Conservation (phyloP, 2,329 filamentous ascomycete genomes). For the Sarocladiaceae sp. region DNA sequence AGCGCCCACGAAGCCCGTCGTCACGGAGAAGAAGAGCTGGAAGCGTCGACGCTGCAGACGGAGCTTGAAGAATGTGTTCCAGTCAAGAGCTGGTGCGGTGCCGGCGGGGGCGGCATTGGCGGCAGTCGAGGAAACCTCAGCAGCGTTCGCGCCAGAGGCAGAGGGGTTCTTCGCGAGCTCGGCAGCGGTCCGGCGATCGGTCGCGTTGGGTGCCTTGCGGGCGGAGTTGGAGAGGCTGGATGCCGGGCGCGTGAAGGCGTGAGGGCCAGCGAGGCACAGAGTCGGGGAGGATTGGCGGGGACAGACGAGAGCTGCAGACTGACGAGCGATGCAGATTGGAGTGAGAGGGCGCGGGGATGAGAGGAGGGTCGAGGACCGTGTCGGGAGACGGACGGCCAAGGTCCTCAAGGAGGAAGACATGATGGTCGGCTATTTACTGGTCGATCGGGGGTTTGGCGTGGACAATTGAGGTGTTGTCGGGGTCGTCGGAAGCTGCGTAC, state of each 20-base stretch:
- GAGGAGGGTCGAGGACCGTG: neutral
- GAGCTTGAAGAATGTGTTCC: constrained; percentile 90
- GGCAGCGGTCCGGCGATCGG: constrained; percentile 12
- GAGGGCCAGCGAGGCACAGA: constrained; percentile 8
- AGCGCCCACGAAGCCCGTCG: constrained; percentile 57
- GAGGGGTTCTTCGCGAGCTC: constrained; percentile 9
- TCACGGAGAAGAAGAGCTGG: constrained; percentile 70
- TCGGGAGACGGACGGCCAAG: constrained; percentile 4
- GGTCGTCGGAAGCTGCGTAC: too few species aligned
- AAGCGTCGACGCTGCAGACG: constrained; percentile 79
- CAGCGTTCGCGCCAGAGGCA: constrained; percentile 19
- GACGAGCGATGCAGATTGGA: constrained; percentile 6
- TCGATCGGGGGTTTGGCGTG: too few species aligned
- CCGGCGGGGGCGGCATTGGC: constrained; percentile 16
- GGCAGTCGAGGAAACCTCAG: constrained; percentile 20
- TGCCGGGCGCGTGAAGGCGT: constrained; percentile 15
- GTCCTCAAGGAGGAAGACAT: constrained; percentile 6
- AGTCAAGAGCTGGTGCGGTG: constrained; percentile 52
- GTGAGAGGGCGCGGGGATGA: neutral
- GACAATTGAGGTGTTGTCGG: too few species aligned
- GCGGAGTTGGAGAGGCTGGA: constrained; percentile 13
- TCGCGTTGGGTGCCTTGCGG: constrained; percentile 12
- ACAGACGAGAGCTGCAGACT: neutral
- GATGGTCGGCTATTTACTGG: too few species aligned
- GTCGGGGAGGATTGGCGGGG: neutral